Percentiles rank a stretch among this genome's conserved stretches.
These are phyloP conservation scores for Noccaea caerulescens DNA, from an alignment of 345 rosid species.

Conservation along the genomic window DNA sequence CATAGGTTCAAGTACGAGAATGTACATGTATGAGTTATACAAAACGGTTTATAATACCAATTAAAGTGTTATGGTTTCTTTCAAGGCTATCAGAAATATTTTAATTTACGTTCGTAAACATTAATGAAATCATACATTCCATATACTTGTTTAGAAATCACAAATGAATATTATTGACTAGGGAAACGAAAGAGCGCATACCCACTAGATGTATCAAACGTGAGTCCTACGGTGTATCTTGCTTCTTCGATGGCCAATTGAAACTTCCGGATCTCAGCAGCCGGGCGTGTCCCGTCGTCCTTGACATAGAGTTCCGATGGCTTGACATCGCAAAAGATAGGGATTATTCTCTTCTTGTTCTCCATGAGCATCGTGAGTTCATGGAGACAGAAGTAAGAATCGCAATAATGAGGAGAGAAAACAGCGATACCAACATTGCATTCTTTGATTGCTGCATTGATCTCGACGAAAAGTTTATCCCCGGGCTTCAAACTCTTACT, in stretches of 20 bases:
- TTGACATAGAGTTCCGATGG: conserved; percentile 69
- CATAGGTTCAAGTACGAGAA: too few species aligned
- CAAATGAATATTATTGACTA: not conserved
- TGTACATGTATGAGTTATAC: too few species aligned
- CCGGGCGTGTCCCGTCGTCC: conserved; percentile 46
- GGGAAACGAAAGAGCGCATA: conserved; percentile 34
- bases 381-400: conserved; percentile 78
- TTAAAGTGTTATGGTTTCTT: conserved; percentile 4
- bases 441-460: conserved; percentile 54
- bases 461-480: conserved; percentile 60
- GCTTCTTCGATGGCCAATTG: conserved; percentile 67
- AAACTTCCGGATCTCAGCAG: conserved; percentile 52
- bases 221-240: conserved; percentile 77
- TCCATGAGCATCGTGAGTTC: conserved; percentile 78
- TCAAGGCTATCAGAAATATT: not conserved
- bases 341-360: conserved; percentile 65
- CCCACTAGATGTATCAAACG: conserved; percentile 73
- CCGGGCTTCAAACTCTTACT: conserved; percentile 87
- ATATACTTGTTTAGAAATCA: not conserved
- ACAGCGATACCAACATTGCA: conserved; percentile 73
- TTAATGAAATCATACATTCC: not conserved
- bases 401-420: conserved; percentile 77
- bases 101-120: not conserved
- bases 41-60: not conserved
- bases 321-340: conserved; percentile 79